Conservation (phyloP, 2,329 filamentous ascomycete genomes). For the Neonectria punicea region DNA sequence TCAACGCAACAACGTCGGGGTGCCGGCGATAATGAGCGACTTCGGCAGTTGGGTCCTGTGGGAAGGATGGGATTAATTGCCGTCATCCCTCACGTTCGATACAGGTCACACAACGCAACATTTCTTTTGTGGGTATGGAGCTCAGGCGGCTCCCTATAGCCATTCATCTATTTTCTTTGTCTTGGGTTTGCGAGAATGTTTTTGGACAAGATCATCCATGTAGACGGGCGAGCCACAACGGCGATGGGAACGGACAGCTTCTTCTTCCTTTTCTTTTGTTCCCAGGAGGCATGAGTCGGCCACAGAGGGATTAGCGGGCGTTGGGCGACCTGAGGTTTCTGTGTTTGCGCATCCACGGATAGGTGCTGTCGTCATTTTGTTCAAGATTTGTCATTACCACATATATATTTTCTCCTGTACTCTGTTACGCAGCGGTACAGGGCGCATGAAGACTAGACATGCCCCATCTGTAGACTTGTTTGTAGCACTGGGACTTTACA, state of each 20-base stretch:
- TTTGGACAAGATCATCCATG: slow-evolving; percentile 17
- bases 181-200: slow-evolving; percentile 6
- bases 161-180: slow-evolving; percentile 24
- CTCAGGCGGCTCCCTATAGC: neutral
- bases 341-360: slow-evolving; percentile 2
- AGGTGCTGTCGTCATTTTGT: slow-evolving; percentile 5
- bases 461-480: neutral
- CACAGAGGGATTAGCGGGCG: slow-evolving; percentile 37
- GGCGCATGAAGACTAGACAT: slow-evolving; percentile 8
- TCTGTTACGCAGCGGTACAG: neutral
- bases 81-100: neutral
- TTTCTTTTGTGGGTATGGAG: slow-evolving; percentile 9
- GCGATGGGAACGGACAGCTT: slow-evolving; percentile 23
- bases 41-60: slow-evolving; percentile 52
- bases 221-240: slow-evolving; percentile 33
- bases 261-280: neutral
- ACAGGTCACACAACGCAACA: neutral
- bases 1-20: slow-evolving; percentile 42
- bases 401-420: slow-evolving; percentile 13
- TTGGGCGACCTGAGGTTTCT: slow-evolving; percentile 24
- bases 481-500: slow-evolving; percentile 8
- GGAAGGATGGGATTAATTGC: slow-evolving; percentile 52
- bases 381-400: slow-evolving; percentile 5
- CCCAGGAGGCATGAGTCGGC: slow-evolving; percentile 14
- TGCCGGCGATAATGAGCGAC: slow-evolving; percentile 42